These are phyloP conservation scores for Phalaenopsis equestris DNA, from an alignment of 106 monocot species.

Conservation along the genomic window DNA sequence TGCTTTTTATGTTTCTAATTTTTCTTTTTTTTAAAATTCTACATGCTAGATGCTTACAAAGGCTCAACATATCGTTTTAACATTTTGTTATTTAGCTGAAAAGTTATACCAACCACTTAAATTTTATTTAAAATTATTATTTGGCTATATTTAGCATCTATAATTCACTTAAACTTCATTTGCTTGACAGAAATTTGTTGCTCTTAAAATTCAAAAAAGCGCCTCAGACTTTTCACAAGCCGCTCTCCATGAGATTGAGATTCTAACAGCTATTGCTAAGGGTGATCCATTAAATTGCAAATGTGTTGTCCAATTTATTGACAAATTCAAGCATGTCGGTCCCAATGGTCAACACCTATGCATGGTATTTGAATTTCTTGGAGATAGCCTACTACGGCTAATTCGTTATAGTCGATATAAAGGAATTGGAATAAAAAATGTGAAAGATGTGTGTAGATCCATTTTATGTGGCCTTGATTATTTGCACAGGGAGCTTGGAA, in stretches of 20 bases:
- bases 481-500: conserved; percentile 68
- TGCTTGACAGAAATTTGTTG: conserved; percentile 63
- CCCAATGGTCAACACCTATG: conserved; percentile 96
- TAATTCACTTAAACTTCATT: background rate
- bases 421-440: conserved; percentile 65
- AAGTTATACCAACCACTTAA: background rate
- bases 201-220: conserved; percentile 95
- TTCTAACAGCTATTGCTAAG: conserved; percentile 67
- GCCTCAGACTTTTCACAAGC: conserved; percentile 66
- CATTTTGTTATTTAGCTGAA: background rate
- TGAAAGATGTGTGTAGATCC: conserved; percentile 59
- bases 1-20: too few relatives aligned
- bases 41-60: background rate
- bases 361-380: conserved; percentile 71
- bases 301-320: conserved; percentile 50
- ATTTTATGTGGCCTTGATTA: conserved; percentile 77
- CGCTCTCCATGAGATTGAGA: conserved; percentile 77
- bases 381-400: conserved; percentile 78
- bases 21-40: too few relatives aligned
- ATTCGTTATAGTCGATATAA: conserved; percentile 70
- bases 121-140: background rate
- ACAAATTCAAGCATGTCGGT: conserved; percentile 80
- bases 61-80: background rate
- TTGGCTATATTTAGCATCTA: background rate
- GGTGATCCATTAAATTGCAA: conserved; percentile 72